These are phyloP conservation scores for Jaltomata sinuosa DNA, from an alignment of 257 asterid genomes.

Conservation along the genomic window DNA sequence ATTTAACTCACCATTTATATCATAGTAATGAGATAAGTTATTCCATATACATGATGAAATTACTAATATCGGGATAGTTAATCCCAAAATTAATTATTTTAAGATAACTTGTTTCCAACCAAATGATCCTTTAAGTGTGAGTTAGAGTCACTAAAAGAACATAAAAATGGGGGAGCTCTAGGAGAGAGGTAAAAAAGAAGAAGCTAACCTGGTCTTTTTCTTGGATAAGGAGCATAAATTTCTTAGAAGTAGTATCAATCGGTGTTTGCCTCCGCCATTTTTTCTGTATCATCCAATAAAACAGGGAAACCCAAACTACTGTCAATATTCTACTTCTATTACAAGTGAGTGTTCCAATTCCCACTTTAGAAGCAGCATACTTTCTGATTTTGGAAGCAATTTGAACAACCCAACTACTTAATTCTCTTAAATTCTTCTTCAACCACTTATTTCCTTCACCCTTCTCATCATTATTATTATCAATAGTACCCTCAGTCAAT, in stretches of 20 bases:
- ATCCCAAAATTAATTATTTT: too few species aligned
- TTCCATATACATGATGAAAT: too few species aligned
- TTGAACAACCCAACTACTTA: constrained; percentile 13
- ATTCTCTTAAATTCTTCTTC: constrained; percentile 14
- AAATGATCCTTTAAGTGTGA: too few species aligned
- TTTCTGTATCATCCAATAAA: constrained; percentile 24
- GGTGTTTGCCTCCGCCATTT: constrained; percentile 26
- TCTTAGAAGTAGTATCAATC: constrained; percentile 23
- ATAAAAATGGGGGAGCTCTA: too few species aligned
- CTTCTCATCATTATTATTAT: background rate
- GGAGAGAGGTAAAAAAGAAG: too few species aligned
- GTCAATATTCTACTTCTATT: background rate
- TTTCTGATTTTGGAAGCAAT: constrained; percentile 13
- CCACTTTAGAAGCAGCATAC: background rate
- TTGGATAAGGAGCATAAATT: constrained; percentile 27
- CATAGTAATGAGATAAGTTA: too few species aligned
- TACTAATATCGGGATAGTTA: too few species aligned
- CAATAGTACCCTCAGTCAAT: background rate
- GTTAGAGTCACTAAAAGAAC: too few species aligned
- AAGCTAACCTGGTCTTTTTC: constrained; percentile 65
- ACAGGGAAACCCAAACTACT: constrained; percentile 12
- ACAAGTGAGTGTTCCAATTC: background rate
- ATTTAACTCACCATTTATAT: too few species aligned
- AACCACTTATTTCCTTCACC: constrained; percentile 2
- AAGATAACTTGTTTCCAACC: too few species aligned